Base-by-base conservation (phyloP, 1,139 yeast species). In the Nadsonia starkeyi-henricii region DNA sequence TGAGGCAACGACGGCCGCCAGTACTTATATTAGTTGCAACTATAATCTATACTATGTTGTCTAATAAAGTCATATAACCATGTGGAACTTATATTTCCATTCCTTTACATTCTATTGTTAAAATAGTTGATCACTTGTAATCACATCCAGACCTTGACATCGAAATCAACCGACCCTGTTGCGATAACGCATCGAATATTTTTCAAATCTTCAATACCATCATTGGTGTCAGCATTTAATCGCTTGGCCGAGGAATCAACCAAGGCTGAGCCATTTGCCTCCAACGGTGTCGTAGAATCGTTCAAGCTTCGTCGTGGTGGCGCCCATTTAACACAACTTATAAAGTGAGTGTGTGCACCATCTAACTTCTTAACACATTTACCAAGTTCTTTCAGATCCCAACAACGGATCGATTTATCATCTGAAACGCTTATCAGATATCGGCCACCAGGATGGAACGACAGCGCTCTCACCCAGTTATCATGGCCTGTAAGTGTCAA, bases 151-250 rank as follows among this genome's bases (percentile, higher is more conserved):
- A 91, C 68, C 58, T 85, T 85, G 50, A 91, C 83, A 1, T 89
- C 81, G 33, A 83, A 69, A 61, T 91, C 97, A 2, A 81, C 75
- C 2, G 93, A 79, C 0, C 97, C 98, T 0, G 96, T 82, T 8
- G 81, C 95, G 61, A 85, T 52, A 15, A 64, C 62, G 47, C 68
- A 63, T 41, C 68, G 53, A 47, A 62, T 55, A 44, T 53, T 53
- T 13, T 47, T 50, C 30, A 48, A 44, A 18, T 28, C 43, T 41
- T 50, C 53, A 12, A 47, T 45, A 7, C 44, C 48, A 17, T 42
- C 33, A 13, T 42, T 45, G 2, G 47, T 36, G 19, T 45, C 45
- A 20, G 51, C 55, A 23, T 57, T 53, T 9, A 23, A 9, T 23
- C 28, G 5, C 9, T 23, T 23, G 9, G 28, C 28, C 28, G 28